phyloP scores from a whole-genome alignment of 306 rosid species.

The Cucurbita argyrosperma region DNA sequence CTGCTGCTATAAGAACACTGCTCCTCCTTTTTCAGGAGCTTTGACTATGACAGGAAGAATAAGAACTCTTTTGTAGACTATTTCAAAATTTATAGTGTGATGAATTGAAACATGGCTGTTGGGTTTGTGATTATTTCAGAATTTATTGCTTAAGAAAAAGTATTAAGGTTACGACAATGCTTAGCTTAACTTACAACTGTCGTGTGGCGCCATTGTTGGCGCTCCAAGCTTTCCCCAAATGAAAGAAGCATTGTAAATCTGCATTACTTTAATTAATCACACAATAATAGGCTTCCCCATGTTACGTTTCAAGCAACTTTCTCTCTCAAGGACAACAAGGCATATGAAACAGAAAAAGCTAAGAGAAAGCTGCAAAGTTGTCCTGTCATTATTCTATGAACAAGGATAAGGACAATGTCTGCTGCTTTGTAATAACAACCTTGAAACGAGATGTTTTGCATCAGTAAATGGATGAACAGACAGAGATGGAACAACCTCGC shows the following conservation, averaged over 20 bases:
- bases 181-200: background rate
- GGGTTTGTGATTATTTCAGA: background rate
- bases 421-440: background rate
- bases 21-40: background rate
- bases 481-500: background rate
- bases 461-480: background rate
- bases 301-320: background rate
- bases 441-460: background rate
- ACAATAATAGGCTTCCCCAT: background rate
- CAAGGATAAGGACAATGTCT: background rate
- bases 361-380: background rate
- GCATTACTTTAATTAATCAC: background rate
- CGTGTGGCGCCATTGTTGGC: background rate
- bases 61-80: background rate
- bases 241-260: background rate
- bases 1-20: background rate
- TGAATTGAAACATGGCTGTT: background rate
- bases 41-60: background rate
- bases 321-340: background rate
- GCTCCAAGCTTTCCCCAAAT: background rate
- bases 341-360: background rate
- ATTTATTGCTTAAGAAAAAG: background rate
- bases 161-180: background rate
- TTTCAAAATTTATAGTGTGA: background rate
- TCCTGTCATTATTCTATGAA: slow-evolving; percentile 2